phyloP scores from a whole-genome alignment of 306 rosid genomes.

The Trifolium repens region DNA sequence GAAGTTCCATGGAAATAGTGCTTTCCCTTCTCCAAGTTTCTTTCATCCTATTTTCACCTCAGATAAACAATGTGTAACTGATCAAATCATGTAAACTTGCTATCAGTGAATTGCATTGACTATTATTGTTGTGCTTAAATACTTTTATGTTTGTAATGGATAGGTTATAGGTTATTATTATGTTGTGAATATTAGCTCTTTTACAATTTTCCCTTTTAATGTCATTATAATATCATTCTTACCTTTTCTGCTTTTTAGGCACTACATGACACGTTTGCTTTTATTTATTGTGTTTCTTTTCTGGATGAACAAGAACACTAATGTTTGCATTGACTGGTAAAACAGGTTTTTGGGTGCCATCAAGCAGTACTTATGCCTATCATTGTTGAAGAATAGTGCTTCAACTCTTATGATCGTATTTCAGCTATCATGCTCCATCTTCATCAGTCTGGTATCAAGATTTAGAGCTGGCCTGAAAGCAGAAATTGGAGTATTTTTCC shows the following conservation, averaged over 20 bases:
- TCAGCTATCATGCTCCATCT: conserved; percentile 97
- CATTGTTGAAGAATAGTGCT: conserved; percentile 97
- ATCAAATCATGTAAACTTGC: conserved; percentile 19
- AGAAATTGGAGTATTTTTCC: conserved; percentile 97
- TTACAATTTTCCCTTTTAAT: conserved; percentile 24
- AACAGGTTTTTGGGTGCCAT: conserved; percentile 98
- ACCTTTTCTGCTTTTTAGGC: conserved; percentile 35
- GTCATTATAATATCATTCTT: not conserved
- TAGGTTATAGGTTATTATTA: not conserved
- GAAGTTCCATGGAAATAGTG: too few species aligned
- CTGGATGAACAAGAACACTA: conserved; percentile 33
- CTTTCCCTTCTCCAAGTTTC: too few species aligned
- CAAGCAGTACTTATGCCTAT: conserved; percentile 96
- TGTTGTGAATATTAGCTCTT: conserved; percentile 27
- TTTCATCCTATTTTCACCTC: too few species aligned
- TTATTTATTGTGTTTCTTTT: conserved; percentile 27
- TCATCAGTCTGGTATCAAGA: conserved; percentile 96
- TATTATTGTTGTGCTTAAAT: conserved; percentile 32
- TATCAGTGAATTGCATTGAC: conserved; percentile 28
- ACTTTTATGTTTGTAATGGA: not conserved
- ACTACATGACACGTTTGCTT: conserved; percentile 26
- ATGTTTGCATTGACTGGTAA: conserved; percentile 52
- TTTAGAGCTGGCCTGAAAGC: conserved; percentile 99
- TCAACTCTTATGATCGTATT: conserved; percentile 91
- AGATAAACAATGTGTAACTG: not conserved